Evolutionary conservation across 2,329 filamentous ascomycete genomes (phyloP).

Genomic region (Diaporthe sp.): DNA sequence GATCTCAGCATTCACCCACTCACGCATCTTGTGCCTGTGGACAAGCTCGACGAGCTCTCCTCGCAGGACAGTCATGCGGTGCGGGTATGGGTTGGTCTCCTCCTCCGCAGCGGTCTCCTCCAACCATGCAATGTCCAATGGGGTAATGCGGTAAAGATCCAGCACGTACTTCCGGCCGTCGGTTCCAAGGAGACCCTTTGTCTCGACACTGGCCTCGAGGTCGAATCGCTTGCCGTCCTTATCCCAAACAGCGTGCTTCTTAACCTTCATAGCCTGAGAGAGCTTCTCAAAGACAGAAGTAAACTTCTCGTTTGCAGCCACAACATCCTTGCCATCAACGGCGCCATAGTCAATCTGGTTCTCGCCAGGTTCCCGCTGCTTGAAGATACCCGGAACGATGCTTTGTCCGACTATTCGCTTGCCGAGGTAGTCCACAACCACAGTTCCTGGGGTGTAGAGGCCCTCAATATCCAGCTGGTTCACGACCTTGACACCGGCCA

Average conservation of each 20-base stretch:
- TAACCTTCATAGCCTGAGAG: conserved; percentile 90
- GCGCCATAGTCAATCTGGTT: conserved; percentile 99
- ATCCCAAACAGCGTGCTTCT: conserved; percentile 97
- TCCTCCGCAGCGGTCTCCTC: conserved; percentile 75
- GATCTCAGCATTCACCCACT: conserved; percentile 87
- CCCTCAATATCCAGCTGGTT: conserved; percentile 97
- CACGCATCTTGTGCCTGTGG: conserved; percentile 86
- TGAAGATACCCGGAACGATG: conserved; percentile 98
- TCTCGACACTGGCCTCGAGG: conserved; percentile 95
- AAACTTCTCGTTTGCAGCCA: conserved; percentile 91
- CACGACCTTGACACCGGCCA: conserved; percentile 91
- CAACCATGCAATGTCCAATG: conserved; percentile 90
- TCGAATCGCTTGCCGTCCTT: conserved; percentile 93
- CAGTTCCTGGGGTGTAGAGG: conserved; percentile 94
- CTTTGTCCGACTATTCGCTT: conserved; percentile 98
- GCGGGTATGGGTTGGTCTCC: conserved; percentile 77
- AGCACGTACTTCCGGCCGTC: conserved; percentile 98
- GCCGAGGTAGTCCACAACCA: conserved; percentile 96
- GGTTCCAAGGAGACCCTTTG: conserved; percentile 96
- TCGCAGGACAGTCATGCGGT: conserved; percentile 94
- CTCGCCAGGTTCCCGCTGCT: conserved; percentile 96
- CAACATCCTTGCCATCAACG: conserved; percentile 95
- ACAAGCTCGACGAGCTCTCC: conserved; percentile 91
- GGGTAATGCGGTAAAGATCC: conserved; percentile 94
- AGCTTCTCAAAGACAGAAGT: conserved; percentile 87